Evolutionary conservation across 2,329 filamentous ascomycete genomes (phyloP).

Genomic region (Alternaria viburni): DNA sequence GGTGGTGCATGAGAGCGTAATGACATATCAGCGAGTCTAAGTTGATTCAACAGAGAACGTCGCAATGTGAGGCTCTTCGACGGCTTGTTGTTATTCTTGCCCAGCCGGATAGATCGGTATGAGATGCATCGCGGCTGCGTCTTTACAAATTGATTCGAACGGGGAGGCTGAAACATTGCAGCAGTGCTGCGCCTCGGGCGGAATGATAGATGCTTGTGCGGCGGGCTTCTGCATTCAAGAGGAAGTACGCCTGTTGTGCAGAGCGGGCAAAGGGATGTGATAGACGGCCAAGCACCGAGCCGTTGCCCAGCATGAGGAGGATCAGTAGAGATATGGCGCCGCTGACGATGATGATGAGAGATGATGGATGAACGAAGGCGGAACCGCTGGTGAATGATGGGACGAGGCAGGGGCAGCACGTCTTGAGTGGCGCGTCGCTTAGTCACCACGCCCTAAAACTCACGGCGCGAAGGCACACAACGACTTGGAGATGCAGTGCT

Average conservation of each 20-base stretch:
- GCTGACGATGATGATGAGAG: background rate
- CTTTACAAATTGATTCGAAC: background rate
- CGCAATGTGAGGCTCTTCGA: background rate
- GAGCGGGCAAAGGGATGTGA: slow-evolving; percentile 6
- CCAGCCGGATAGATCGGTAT: slow-evolving; percentile 7
- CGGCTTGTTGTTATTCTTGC: background rate
- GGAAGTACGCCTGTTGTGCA: slow-evolving; percentile 3
- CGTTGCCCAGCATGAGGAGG: background rate
- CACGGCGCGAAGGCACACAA: background rate
- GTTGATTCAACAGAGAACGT: background rate
- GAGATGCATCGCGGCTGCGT: background rate
- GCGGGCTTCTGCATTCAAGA: background rate
- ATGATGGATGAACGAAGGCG: background rate
- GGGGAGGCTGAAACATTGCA: background rate
- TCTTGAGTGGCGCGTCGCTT: background rate
- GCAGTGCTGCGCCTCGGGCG: slow-evolving; percentile 1
- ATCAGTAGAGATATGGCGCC: background rate
- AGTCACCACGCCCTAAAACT: background rate
- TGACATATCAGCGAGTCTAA: background rate
- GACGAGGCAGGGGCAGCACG: background rate
- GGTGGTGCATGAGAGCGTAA: background rate
- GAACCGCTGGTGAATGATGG: background rate
- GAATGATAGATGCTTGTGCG: background rate
- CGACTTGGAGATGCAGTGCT: background rate
- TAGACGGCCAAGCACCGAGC: background rate